Base-by-base conservation (phyloP, 768 basidiomycete species). In the Lactarius tabidus region DNA sequence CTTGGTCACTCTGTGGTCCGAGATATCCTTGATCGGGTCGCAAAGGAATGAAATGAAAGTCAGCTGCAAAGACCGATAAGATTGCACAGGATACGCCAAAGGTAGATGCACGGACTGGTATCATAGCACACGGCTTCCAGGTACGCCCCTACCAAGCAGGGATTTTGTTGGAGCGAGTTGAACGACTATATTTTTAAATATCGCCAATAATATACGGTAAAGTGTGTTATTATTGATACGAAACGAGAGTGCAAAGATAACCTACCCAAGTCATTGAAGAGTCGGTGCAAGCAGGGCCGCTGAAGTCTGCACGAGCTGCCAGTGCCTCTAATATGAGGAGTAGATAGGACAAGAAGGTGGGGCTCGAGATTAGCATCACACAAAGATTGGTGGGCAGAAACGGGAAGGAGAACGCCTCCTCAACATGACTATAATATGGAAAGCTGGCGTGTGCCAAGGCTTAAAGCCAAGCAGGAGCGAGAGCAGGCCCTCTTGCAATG, bases 121-220 rank as follows among this genome's bases (percentile, higher is more conserved):
- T n/a, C n/a, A n/a, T n/a, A n/a, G 33, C 67, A 67, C 48, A 9
- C 23, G 1, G 59, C 48, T 2, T 36, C 39, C 6, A 67, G 48
- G 33, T 61, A 45, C 20, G 67, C 59, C 18, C 18, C 48, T 2
- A 67, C 51, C 6, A 28, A 12, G 51, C 67, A 68, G 26, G 67
- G 65, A 41, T 20, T 56, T 26, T 68, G 67, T 2, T 23, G 17
- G 15, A 68, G 60, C 2, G 65, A 67, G 28, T 68, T 68, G 38
- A 18, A 56, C 8, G 65, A 28, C 67, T 68, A 41, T 20, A n/a
- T n/a, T n/a, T n/a, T 26, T 4, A 33, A 28, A 1, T 3, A 15
- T 2, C 23, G 2, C 23, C 23, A 7, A 1, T 5, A 17, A 31
- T 23, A 1, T 51, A 36, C 12, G 56, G 3, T 20, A 17, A 58